Base-by-base conservation (phyloP, 257 asterid genomes). In the Plantago elongata region DNA sequence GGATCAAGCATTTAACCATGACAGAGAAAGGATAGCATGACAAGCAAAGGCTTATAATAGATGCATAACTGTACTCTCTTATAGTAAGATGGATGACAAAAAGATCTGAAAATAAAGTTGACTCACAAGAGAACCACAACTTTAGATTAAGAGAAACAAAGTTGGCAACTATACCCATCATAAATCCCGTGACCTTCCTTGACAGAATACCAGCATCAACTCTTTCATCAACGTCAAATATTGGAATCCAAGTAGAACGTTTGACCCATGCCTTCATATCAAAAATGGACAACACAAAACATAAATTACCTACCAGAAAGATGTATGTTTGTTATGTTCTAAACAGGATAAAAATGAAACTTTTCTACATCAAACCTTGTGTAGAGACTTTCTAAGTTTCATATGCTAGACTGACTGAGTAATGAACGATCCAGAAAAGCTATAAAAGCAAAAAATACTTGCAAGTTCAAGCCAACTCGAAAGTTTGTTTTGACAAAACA, bases 161-260 rank as follows among this genome's bases (percentile, higher is more conserved):
- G 18, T 65, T 18, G n/a, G n/a, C n/a, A n/a, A 10, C 65, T 67
- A 50, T 92, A 89, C 99, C 99, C 95, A 92, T 81, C 80, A 87
- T 69, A 66, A 81, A 92, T 48, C 74, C 90, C 2, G 94, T 60
- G 70, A 81, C 69, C 82, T 84, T 92, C 85, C 75, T 79, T 50
- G 96, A 77, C 62, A 92, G 75, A 47, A 82, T 60, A 64, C 86
- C 88, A 63, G 77, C 80, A 79, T 89, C 95, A 62, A 89, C 52
- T 60, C 72, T 58, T 38, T 61, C 76, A 55, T 89, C 99, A 51
- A 79, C 83, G 29, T 92, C 95, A 75, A 92, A 92, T 78, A 92
- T 73, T 40, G 99, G 99, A 70, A 91, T 69, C 96, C 96, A 86
- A 18, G 86, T 67, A 58, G 98, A 88, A 75, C 94, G 89, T 78